Base-by-base conservation (phyloP, 176 grass and related monocot species). In the Aegilops tauschii region DNA sequence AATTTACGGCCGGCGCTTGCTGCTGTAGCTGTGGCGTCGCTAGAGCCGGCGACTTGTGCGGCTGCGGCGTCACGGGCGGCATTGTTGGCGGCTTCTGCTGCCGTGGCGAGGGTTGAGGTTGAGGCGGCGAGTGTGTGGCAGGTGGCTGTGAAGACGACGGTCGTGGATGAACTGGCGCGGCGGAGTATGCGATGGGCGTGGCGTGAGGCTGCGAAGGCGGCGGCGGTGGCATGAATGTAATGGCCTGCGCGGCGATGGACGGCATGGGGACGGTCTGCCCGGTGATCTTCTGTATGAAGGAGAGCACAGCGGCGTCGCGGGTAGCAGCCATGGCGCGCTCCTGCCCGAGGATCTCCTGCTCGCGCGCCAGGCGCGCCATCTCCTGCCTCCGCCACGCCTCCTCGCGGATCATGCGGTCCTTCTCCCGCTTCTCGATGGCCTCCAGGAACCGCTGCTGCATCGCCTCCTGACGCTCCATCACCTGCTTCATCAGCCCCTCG, bases 321-420 rank as follows among this genome's bases (percentile, higher is more conserved):
- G 94, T 90, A 9, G 97, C 92, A 7, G 97, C 97, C 94, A 99
- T 93, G 80, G 89, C 80, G 30, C 97, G 94, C 77, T 99, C 97
- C 71, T 99, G 90, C 16, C 87, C 89, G 9, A 97, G 85, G 72
- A 99, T 87, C 84, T 99, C 97, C 89, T 97, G 97, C 73, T 99
- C 97, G 16, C 92, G 92, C 20, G 77, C 86, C 34, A 96, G 92
- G 30, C 94, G 90, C 13, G 87, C 81, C 89, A 96, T 96, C 90
- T 99, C 97, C 89, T 99, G 97, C 80, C 92, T 79, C 69, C 94
- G 79, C 97, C 97, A 99, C 17, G 97, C 97, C 80, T 99, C 97
- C 83, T 99, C 97, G 23, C 97, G 90, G 65, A 94, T 97, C 94
- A 96, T 96, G 70, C 97, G 88, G 50, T 99, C 97, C 87, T 97